Conservation (phyloP, 345 rosid genomes). For the Mallotus nudiflorus region DNA sequence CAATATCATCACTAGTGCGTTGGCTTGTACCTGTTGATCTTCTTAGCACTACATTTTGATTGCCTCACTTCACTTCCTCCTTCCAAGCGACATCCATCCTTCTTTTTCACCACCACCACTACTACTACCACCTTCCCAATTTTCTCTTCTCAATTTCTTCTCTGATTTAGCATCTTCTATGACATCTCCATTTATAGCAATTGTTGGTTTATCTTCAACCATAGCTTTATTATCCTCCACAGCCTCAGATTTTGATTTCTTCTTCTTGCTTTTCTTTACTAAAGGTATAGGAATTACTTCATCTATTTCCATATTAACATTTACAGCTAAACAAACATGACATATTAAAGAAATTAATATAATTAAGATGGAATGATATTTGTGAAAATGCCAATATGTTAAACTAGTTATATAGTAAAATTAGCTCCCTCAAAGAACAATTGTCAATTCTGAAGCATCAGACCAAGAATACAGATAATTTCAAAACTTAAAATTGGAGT, state of each 20-base stretch:
- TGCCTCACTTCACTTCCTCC: no score
- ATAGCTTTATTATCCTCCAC: conserved; percentile 37
- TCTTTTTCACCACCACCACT: no score
- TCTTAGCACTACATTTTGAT: no score
- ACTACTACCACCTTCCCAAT: no score
- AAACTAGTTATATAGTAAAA: not conserved
- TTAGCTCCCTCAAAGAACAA: not conserved
- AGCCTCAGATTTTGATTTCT: conserved; percentile 46
- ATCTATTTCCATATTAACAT: conserved; percentile 45
- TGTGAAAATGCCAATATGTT: not conserved
- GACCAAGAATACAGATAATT: no score
- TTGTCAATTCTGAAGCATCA: no score
- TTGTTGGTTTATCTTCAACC: conserved; percentile 32
- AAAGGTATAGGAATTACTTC: conserved; percentile 46
- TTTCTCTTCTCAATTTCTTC: conserved; percentile 50
- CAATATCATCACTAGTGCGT: no score
- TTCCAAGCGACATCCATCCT: no score
- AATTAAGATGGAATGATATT: not conserved
- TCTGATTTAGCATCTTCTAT: conserved; percentile 48
- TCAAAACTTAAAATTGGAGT: no score
- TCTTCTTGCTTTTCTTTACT: conserved; percentile 62
- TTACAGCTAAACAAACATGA: conserved; percentile 22
- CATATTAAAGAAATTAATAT: not conserved
- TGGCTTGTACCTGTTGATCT: no score
- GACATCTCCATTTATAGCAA: conserved; percentile 37